phyloP scores from a whole-genome alignment of 2,329 filamentous ascomycete species.

The Thermothelomyces thermophilus region DNA sequence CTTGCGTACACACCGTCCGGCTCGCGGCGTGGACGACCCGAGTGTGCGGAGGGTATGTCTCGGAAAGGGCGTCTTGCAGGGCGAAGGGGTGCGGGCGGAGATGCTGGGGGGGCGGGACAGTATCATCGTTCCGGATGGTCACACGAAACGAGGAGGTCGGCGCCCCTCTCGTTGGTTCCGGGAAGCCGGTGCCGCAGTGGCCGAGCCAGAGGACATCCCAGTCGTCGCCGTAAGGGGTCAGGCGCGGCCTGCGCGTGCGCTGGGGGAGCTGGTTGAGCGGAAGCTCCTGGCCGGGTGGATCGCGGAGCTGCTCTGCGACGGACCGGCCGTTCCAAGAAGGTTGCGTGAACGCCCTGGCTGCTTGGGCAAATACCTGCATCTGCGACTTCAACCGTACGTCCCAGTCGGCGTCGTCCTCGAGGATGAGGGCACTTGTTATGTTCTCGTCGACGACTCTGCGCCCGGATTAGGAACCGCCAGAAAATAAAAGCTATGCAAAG shows the following conservation, averaged over 20 bases:
- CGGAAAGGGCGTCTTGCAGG: slow-evolving; percentile 24
- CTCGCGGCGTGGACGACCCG: slow-evolving; percentile 38
- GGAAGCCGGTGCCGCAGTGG: slow-evolving; percentile 38
- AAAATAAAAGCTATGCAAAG: background rate
- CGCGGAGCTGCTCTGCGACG: background rate
- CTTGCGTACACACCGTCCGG: slow-evolving; percentile 35
- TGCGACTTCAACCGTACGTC: slow-evolving; percentile 45
- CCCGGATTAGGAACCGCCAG: background rate
- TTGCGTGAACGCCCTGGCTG: slow-evolving; percentile 32
- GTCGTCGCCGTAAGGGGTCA: slow-evolving; percentile 41
- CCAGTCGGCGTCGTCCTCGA: slow-evolving; percentile 55
- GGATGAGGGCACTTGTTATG: slow-evolving; percentile 42
- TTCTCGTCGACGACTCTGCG: slow-evolving; percentile 38
- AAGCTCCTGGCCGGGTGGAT: slow-evolving; percentile 2
- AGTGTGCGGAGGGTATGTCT: slow-evolving; percentile 35
- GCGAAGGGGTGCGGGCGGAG: slow-evolving; percentile 35
- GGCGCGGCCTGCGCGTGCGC: slow-evolving; percentile 15
- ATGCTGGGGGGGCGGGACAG: slow-evolving; percentile 31
- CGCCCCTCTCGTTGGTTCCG: background rate
- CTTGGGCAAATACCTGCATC: slow-evolving; percentile 36
- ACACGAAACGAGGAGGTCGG: slow-evolving; percentile 15
- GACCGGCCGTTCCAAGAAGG: slow-evolving; percentile 19
- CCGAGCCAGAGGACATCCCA: slow-evolving; percentile 51
- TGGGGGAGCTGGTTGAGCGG: background rate
- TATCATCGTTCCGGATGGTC: slow-evolving; percentile 28